A percentile compares a stretch with the other conserved stretches of the same genome.
Conservation (phyloP, 306 rosid species). For the Albizia julibrissin region DNA sequence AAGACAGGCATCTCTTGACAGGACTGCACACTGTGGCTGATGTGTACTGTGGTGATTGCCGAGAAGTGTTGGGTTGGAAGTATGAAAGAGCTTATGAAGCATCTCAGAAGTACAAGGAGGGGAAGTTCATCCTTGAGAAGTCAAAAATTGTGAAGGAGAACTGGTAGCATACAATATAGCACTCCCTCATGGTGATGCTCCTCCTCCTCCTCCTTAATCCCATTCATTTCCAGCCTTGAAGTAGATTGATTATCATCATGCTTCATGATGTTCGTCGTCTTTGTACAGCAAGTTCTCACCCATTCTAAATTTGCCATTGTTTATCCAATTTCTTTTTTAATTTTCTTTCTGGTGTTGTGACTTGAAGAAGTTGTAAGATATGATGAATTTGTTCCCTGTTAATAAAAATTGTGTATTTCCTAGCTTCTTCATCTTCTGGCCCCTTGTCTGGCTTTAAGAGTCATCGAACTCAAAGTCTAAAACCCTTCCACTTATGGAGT, state of each 20-base stretch:
- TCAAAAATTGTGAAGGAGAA: slow-evolving; percentile 88
- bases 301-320: slow-evolving; percentile 53
- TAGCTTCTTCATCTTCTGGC: slow-evolving; percentile 31
- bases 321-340: slow-evolving; percentile 34
- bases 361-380: slow-evolving; percentile 49
- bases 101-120: slow-evolving; percentile 96
- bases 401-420: slow-evolving; percentile 34
- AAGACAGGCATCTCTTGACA: slow-evolving; percentile 87
- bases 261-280: slow-evolving; percentile 39
- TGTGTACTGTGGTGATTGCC: slow-evolving; percentile 81
- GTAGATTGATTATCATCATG: slow-evolving; percentile 40
- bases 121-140: slow-evolving; percentile 93
- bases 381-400: slow-evolving; percentile 38
- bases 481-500: not conserved
- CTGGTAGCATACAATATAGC: slow-evolving; percentile 68
- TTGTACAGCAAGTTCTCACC: slow-evolving; percentile 60
- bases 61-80: slow-evolving; percentile 92
- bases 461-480: not conserved
- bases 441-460: not conserved
- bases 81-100: slow-evolving; percentile 89
- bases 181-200: slow-evolving; percentile 7
- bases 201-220: slow-evolving; percentile 25
- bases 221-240: slow-evolving; percentile 40
- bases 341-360: slow-evolving; percentile 41
- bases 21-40: slow-evolving; percentile 99